Percentiles rank a stretch among this genome's conserved stretches.
Evolutionary conservation across 176 grass and related monocot species (phyloP).

Genomic region (Saccharum spontaneum): DNA sequence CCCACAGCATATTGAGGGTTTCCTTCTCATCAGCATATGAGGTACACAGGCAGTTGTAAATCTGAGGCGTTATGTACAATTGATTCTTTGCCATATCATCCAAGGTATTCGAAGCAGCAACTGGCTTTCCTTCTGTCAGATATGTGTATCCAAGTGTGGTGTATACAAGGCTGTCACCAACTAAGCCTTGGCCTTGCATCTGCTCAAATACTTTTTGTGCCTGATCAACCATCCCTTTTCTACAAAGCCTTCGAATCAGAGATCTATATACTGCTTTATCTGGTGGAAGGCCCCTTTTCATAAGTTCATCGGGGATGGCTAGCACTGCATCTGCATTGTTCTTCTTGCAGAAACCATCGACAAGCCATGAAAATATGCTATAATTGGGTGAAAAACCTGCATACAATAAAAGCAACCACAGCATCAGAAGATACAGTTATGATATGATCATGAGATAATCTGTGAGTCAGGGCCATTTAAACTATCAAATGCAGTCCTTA

Average conservation of each 20-base stretch:
- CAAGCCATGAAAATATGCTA: constrained; percentile 72
- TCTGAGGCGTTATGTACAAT: constrained; percentile 49
- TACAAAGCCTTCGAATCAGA: constrained; percentile 85
- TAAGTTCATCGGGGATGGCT: constrained; percentile 68
- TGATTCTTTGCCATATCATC: constrained; percentile 64
- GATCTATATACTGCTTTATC: constrained; percentile 80
- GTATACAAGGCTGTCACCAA: constrained; percentile 66
- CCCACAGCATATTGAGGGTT: constrained; percentile 65
- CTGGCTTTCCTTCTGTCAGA: constrained; percentile 48
- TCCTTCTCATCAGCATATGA: constrained; percentile 61
- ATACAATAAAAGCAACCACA: constrained; percentile 14
- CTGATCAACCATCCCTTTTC: constrained; percentile 56
- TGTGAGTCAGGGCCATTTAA: neutral
- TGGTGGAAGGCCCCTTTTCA: constrained; percentile 54
- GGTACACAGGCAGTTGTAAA: constrained; percentile 63
- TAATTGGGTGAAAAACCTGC: constrained; percentile 77
- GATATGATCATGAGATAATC: neutral
- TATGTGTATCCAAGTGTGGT: constrained; percentile 64
- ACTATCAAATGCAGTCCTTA: neutral
- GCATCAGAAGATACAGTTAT: constrained; percentile 4
- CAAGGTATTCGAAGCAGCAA: constrained; percentile 43
- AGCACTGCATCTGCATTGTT: constrained; percentile 64
- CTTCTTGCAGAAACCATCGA: constrained; percentile 68
- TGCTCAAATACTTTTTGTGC: constrained; percentile 56
- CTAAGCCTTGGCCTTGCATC: constrained; percentile 65